Conservation (phyloP, 768 basidiomycete genomes). For the Kwoniella pini region DNA sequence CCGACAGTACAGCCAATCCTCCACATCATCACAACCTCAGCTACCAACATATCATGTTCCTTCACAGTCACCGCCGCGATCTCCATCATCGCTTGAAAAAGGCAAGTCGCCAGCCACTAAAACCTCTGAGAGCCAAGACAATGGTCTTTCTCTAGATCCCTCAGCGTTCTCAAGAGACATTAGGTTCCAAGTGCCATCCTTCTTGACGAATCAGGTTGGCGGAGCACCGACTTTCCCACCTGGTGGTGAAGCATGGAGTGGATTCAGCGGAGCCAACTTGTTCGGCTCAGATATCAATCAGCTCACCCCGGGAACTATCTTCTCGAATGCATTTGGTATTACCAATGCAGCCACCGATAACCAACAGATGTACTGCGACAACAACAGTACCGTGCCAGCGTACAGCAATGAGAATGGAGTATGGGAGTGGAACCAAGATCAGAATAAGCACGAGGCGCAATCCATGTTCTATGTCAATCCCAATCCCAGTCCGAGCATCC, state of each 20-base stretch:
- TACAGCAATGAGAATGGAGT: slow-evolving; percentile 1
- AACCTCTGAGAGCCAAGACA: slow-evolving; percentile 13
- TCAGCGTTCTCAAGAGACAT: slow-evolving; percentile 50
- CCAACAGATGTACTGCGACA: slow-evolving; percentile 19
- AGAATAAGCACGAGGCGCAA: neutral
- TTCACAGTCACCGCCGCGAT: slow-evolving; percentile 16
- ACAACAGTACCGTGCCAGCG: neutral
- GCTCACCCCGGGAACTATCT: slow-evolving; percentile 41
- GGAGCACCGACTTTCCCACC: slow-evolving; percentile 49
- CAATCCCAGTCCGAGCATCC: slow-evolving; percentile 21
- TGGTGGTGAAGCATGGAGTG: slow-evolving; percentile 54
- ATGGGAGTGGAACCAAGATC: neutral
- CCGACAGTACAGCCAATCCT: slow-evolving; percentile 18
- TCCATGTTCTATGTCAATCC: slow-evolving; percentile 31
- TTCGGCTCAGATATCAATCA: slow-evolving; percentile 20
- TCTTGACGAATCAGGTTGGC: slow-evolving; percentile 34
- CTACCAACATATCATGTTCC: slow-evolving; percentile 10
- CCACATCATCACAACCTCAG: slow-evolving; percentile 11
- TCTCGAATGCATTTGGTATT: slow-evolving; percentile 29
- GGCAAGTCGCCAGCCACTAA: slow-evolving; percentile 24
- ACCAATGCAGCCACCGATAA: neutral
- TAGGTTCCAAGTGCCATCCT: slow-evolving; percentile 47
- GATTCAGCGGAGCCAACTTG: slow-evolving; percentile 33
- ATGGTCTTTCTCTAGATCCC: slow-evolving; percentile 47
- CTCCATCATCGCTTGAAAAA: slow-evolving; percentile 7